Percentiles rank a stretch among this genome's conserved stretches.
Evolutionary conservation across 1,139 yeast species (phyloP).

Genomic region (Hyphopichia buzzinii): DNA sequence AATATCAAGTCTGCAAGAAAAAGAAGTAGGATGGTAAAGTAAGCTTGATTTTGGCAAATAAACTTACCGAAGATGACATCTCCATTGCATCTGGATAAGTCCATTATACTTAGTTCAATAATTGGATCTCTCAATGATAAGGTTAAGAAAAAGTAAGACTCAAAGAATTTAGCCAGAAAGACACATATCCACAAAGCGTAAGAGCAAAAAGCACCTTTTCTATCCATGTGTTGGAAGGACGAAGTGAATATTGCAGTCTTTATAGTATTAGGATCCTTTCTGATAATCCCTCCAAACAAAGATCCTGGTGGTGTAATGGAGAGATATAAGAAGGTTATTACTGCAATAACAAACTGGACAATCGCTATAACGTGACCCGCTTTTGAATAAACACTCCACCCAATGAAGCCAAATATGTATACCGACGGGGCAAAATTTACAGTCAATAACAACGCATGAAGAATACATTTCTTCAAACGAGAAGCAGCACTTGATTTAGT

Average conservation of each 20-base stretch:
- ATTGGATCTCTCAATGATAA: slow-evolving; percentile 79
- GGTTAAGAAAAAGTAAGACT: slow-evolving; percentile 79
- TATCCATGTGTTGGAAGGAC: slow-evolving; percentile 53
- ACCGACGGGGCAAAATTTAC: slow-evolving; percentile 62
- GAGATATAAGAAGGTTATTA: slow-evolving; percentile 59
- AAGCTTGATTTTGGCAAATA: slow-evolving; percentile 62
- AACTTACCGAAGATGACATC: slow-evolving; percentile 49
- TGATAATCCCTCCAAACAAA: slow-evolving; percentile 34
- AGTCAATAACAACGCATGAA: slow-evolving; percentile 40
- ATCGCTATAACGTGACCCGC: slow-evolving; percentile 53
- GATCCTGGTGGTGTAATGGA: slow-evolving; percentile 52
- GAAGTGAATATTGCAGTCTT: slow-evolving; percentile 37
- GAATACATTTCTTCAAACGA: too few species aligned
- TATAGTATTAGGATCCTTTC: slow-evolving; percentile 6
- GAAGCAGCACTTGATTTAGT: too few species aligned
- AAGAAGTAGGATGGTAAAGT: slow-evolving; percentile 53
- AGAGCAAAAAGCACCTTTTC: slow-evolving; percentile 56
- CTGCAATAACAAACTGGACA: slow-evolving; percentile 58
- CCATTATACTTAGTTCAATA: slow-evolving; percentile 59
- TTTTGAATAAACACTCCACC: slow-evolving; percentile 48
- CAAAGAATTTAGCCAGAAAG: slow-evolving; percentile 69
- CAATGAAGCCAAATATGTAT: slow-evolving; percentile 55
- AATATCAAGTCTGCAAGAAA: slow-evolving; percentile 65
- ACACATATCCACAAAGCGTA: slow-evolving; percentile 65
- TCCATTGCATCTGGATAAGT: slow-evolving; percentile 60